These are phyloP conservation scores for Tricholoma bakamatsutake DNA, from an alignment of 768 basidiomycete genomes.

Conservation along the genomic window DNA sequence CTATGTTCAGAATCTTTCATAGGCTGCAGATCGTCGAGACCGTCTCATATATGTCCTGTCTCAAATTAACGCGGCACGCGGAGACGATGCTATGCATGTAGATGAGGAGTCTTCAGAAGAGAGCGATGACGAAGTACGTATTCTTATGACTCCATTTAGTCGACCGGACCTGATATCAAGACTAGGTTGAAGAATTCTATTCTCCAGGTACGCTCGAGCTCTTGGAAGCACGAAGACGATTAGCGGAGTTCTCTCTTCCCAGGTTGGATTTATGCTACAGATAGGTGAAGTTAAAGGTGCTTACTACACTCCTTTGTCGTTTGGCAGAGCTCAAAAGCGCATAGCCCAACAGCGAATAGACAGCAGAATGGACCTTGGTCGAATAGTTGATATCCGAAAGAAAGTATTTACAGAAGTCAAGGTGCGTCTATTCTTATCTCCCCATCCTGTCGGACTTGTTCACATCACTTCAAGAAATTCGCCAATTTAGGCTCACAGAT, in stretches of 20 bases:
- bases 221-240: constrained; percentile 73
- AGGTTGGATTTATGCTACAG: constrained; percentile 73
- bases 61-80: constrained; percentile 86
- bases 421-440: constrained; percentile 36
- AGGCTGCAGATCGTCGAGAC: constrained; percentile 95
- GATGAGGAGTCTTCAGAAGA: constrained; percentile 66
- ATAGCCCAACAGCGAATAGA: constrained; percentile 91
- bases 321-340: constrained; percentile 89
- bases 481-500: constrained; percentile 95
- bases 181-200: constrained; percentile 91
- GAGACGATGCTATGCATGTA: constrained; percentile 72
- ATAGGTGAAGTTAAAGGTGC: constrained; percentile 63
- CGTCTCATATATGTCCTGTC: constrained; percentile 92
- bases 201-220: constrained; percentile 86
- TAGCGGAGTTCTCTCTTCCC: constrained; percentile 93
- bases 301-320: constrained; percentile 50
- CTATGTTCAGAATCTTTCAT: constrained; percentile 14
- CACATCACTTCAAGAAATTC: constrained; percentile 55
- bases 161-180: neutral
- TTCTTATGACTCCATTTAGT: neutral
- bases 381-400: constrained; percentile 90
- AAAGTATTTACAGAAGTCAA: constrained; percentile 87
- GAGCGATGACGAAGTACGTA: constrained; percentile 68
- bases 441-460: neutral
- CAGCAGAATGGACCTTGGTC: constrained; percentile 77